Conservation (phyloP, 2,329 filamentous ascomycete species). For the Colletotrichum orchidophilum region DNA sequence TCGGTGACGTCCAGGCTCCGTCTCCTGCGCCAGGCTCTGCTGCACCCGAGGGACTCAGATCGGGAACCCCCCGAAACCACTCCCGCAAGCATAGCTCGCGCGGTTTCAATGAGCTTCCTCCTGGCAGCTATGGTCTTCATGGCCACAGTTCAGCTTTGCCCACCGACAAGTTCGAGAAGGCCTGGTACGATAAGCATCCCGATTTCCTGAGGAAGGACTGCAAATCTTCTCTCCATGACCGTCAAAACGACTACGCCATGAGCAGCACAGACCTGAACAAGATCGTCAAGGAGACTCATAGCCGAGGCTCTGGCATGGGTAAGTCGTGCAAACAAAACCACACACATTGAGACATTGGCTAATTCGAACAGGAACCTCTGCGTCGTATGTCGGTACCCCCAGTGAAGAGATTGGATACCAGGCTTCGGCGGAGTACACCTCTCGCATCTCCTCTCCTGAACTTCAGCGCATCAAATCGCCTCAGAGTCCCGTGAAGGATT, state of each 20-base stretch:
- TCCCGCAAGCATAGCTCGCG: slow-evolving; percentile 77
- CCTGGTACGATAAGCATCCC: slow-evolving; percentile 93
- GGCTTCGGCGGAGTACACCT: slow-evolving; percentile 84
- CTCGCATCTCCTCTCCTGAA: slow-evolving; percentile 70
- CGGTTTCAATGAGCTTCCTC: slow-evolving; percentile 75
- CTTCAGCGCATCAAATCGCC: slow-evolving; percentile 43
- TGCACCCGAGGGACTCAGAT: slow-evolving; percentile 44
- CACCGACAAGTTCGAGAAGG: slow-evolving; percentile 86
- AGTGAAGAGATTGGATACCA: slow-evolving; percentile 92
- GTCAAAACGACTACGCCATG: slow-evolving; percentile 79
- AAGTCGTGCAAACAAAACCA: slow-evolving; percentile 41
- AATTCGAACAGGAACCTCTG: slow-evolving; percentile 66
- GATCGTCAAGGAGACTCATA: slow-evolving; percentile 79
- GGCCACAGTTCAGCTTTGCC: slow-evolving; percentile 73
- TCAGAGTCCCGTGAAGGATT: slow-evolving; percentile 38
- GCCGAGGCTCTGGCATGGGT: slow-evolving; percentile 61
- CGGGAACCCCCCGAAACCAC: slow-evolving; percentile 62
- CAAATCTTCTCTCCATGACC: slow-evolving; percentile 63
- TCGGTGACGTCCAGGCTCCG: slow-evolving; percentile 95
- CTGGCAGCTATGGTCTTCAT: slow-evolving; percentile 92
- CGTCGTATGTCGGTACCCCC: slow-evolving; percentile 76
- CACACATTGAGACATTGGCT: slow-evolving; percentile 11
- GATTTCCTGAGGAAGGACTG: slow-evolving; percentile 81
- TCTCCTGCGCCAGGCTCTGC: slow-evolving; percentile 73
- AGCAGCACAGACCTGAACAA: slow-evolving; percentile 91